Evolutionary conservation across 129 eudicot genomes (phyloP).

Genomic region (Glebionis coronaria): DNA sequence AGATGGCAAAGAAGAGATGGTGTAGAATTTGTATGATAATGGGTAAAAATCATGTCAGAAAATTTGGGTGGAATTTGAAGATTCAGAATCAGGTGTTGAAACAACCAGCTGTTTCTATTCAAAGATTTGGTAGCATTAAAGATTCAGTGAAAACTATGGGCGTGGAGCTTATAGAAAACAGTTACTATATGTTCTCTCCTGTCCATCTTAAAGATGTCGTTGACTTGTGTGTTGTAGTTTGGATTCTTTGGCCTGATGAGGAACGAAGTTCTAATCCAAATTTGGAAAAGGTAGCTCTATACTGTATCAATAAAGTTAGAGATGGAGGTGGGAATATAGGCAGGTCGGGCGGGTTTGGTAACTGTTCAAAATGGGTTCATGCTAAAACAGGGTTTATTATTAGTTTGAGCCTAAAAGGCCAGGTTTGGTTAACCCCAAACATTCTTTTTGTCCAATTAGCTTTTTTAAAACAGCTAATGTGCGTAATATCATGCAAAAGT

Average conservation of each 20-base stretch:
- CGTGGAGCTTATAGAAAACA: constrained; percentile 59
- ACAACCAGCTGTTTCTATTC: constrained; percentile 64
- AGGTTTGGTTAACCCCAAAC: too few relatives aligned
- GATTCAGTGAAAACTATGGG: constrained; percentile 45
- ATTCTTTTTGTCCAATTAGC: too few relatives aligned
- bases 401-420: too few relatives aligned
- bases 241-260: constrained; percentile 98
- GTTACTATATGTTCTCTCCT: constrained; percentile 54
- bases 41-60: constrained; percentile 58
- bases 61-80: constrained; percentile 81
- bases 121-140: constrained; percentile 53
- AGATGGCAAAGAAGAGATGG: constrained; percentile 69
- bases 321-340: not conserved
- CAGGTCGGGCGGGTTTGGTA: not conserved
- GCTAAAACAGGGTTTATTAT: too few relatives aligned
- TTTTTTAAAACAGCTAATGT: too few relatives aligned
- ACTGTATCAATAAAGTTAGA: not conserved
- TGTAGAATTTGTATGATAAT: constrained; percentile 51
- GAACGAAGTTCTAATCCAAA: constrained; percentile 90
- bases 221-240: constrained; percentile 69
- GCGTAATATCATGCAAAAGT: too few relatives aligned
- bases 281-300: constrained; percentile 71
- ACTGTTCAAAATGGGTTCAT: not conserved
- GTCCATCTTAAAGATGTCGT: constrained; percentile 49
- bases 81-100: constrained; percentile 84